Evolutionary conservation across 2,329 filamentous ascomycete genomes (phyloP).

Genomic region (Corniculantispora saksenae): DNA sequence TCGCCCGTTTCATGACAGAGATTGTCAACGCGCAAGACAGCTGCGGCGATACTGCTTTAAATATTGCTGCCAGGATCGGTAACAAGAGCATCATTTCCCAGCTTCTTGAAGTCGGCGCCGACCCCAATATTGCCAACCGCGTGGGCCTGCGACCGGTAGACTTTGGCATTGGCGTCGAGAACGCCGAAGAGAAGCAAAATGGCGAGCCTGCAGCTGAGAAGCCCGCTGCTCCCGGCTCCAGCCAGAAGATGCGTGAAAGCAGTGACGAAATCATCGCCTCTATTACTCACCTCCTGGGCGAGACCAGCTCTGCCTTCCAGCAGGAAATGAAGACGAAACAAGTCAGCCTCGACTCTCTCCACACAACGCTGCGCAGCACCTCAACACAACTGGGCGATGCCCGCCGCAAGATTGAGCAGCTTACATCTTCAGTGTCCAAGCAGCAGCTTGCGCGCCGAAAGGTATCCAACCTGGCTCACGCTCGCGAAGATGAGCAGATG

Average conservation of each 20-base stretch:
- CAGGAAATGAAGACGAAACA: slow-evolving; percentile 82
- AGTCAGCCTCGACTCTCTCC: slow-evolving; percentile 77
- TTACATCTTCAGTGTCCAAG: slow-evolving; percentile 65
- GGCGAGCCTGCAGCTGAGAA: slow-evolving; percentile 44
- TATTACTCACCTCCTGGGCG: slow-evolving; percentile 78
- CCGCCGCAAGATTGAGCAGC: slow-evolving; percentile 68
- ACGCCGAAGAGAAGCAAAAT: slow-evolving; percentile 45
- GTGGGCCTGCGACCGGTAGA: slow-evolving; percentile 88
- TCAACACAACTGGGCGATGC: slow-evolving; percentile 78
- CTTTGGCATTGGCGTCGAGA: slow-evolving; percentile 83
- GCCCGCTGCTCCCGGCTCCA: slow-evolving; percentile 46
- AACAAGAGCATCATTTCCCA: slow-evolving; percentile 97
- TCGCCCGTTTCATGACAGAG: slow-evolving; percentile 93
- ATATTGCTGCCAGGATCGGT: slow-evolving; percentile 88
- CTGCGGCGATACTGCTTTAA: slow-evolving; percentile 90
- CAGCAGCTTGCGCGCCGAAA: slow-evolving; percentile 69
- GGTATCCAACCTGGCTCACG: slow-evolving; percentile 75
- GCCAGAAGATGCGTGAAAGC: slow-evolving; percentile 65
- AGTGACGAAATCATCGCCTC: slow-evolving; percentile 79
- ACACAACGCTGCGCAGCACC: slow-evolving; percentile 76
- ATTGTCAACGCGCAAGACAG: slow-evolving; percentile 96
- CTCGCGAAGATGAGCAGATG: slow-evolving; percentile 68
- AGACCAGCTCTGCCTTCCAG: slow-evolving; percentile 78
- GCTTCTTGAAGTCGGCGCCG: slow-evolving; percentile 89
- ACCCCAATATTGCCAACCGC: slow-evolving; percentile 87